Conservation (phyloP, 2,329 filamentous ascomycete species). For the Ceratocystis papillata region DNA sequence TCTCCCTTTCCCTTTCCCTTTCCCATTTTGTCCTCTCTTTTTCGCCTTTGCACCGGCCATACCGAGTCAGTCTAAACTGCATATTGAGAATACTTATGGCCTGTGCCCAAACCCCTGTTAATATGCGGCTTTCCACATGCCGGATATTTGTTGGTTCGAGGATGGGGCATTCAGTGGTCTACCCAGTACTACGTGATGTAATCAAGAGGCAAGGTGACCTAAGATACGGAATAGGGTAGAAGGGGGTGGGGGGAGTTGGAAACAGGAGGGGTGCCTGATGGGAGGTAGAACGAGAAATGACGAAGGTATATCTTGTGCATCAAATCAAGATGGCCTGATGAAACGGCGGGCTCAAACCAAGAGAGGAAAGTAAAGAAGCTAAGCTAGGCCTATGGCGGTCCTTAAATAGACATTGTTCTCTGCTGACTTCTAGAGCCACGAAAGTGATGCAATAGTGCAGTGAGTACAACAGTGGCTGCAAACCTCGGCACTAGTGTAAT, state of each 20-base stretch:
- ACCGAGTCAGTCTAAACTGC: slow-evolving; percentile 1
- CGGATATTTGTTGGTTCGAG: background rate
- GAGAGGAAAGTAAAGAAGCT: background rate
- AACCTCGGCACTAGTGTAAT: background rate
- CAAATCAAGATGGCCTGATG: background rate
- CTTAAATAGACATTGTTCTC: background rate
- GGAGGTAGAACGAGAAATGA: background rate
- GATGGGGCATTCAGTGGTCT: background rate
- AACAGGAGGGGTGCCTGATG: background rate
- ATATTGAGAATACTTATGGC: background rate
- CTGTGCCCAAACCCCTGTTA: background rate
- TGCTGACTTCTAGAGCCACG: background rate
- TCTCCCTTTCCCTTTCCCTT: background rate
- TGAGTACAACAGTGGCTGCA: background rate
- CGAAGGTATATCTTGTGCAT: background rate
- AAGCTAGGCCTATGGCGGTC: background rate
- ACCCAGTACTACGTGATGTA: slow-evolving; percentile 6
- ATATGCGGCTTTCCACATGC: slow-evolving; percentile 5
- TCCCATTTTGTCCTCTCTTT: background rate
- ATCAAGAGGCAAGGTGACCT: background rate
- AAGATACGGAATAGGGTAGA: background rate
- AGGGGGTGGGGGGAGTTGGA: background rate
- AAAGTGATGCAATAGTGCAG: no score
- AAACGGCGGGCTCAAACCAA: background rate
- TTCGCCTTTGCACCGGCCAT: slow-evolving; percentile 4